Evolutionary conservation across 208 protist genomes (phyloP), one percentile per base, ranked within the genome.

Genomic region (Phytomonas sp.): DNA sequence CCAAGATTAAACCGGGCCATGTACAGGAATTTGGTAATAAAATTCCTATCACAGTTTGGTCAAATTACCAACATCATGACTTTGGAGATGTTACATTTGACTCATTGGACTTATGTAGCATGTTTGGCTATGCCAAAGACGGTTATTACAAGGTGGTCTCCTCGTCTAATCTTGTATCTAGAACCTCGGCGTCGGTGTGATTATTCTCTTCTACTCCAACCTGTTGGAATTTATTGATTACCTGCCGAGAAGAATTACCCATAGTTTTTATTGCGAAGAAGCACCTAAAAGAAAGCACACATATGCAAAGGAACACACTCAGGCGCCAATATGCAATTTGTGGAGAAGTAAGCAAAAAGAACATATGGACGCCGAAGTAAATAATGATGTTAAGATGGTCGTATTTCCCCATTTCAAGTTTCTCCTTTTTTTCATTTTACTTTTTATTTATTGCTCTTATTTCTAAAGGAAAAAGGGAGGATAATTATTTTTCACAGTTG

Each of bases 11-110:
- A 11, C 76, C 83, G 1, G 67, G 64, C 61, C 84, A 91, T 63
- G 66, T 26, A 42, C 60, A 66, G 0, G 60, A 80, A 63, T 89
- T 91, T 73, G 86, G 88, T 12, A 69, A 33, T 29, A 76, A 74
- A 63, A 69, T 95, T 29, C 91, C 91, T 19, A 30, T 76, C 33
- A 75, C 78, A 23, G 61, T 91, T 40, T 95, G 87, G 86, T 78
- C 70, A 2, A 65, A 77, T 11, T 84, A 85, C 45, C 91, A 94
- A 69, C 88, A 94, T 75, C 36, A 88, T 56, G 81, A 93, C 73
- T 95, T 95, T 82, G 91, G 91, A 11, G 87, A 92, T 45, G 86
- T 92, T 36, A 89, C 87, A 4, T 93, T 95, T 64, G 71, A 75
- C 16, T 66, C 67, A 52, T 30, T 94, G 3, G 86, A 93, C 56